phyloP scores from a whole-genome alignment of 441 rosid species.

The Cnidoscolus chayamansa region DNA sequence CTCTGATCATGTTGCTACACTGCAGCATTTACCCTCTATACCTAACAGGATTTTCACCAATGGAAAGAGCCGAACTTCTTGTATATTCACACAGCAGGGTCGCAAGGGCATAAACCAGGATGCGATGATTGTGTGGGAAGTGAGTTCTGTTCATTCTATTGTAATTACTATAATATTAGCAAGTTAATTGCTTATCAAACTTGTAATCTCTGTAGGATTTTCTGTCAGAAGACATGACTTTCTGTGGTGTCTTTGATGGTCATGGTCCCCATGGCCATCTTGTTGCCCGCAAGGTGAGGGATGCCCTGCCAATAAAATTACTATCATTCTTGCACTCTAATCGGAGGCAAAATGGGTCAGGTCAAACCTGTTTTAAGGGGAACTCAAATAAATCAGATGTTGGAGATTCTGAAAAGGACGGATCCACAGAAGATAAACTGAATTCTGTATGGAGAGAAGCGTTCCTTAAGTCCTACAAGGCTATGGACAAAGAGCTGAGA shows the following conservation, averaged over 20 bases:
- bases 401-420: slow-evolving; percentile 57
- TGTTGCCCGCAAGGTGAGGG: slow-evolving; percentile 94
- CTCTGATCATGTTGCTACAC: slow-evolving; percentile 54
- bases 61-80: slow-evolving; percentile 79
- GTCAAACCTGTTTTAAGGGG: slow-evolving; percentile 51
- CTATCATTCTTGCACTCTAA: slow-evolving; percentile 52
- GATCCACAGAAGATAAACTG: slow-evolving; percentile 53
- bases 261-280: slow-evolving; percentile 99
- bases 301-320: slow-evolving; percentile 74
- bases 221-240: slow-evolving; percentile 74
- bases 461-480: slow-evolving; percentile 77
- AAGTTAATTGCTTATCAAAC: slow-evolving; percentile 17
- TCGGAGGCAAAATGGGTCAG: slow-evolving; percentile 51
- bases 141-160: slow-evolving; percentile 39
- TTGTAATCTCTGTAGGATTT: slow-evolving; percentile 65
- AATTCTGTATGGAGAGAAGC: slow-evolving; percentile 79
- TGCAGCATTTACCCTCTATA: slow-evolving; percentile 59
- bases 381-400: slow-evolving; percentile 48
- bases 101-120: slow-evolving; percentile 97
- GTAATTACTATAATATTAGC: slow-evolving; percentile 11
- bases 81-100: slow-evolving; percentile 96
- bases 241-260: slow-evolving; percentile 96
- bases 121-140: slow-evolving; percentile 99
- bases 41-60: slow-evolving; percentile 72
- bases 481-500: slow-evolving; percentile 90